Conservation (phyloP, 192 early-diverging fungal genomes). For the Podila minutissima region DNA sequence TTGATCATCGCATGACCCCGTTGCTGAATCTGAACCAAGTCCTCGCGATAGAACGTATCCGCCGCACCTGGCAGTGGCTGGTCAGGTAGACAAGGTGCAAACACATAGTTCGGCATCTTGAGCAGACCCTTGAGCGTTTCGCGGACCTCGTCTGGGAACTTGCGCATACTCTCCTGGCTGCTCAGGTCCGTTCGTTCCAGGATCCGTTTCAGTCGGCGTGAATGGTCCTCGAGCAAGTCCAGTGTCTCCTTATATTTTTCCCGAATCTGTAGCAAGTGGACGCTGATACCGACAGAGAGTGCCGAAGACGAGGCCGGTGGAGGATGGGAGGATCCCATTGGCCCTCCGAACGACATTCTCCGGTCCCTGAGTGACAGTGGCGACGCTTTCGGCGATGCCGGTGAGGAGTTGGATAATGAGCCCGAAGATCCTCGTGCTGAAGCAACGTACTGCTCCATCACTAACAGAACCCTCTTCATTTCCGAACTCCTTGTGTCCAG, state of each 20-base stretch:
- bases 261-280: slow-evolving; percentile 23
- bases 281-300: slow-evolving; percentile 4
- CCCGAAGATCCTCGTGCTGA: background rate
- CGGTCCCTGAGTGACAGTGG: slow-evolving; percentile 2
- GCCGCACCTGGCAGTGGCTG: slow-evolving; percentile 37
- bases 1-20: slow-evolving; percentile 21
- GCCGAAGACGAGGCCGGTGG: background rate
- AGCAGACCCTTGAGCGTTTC: slow-evolving; percentile 23
- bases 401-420: slow-evolving; percentile 14
- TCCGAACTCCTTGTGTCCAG: slow-evolving; percentile 47
- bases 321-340: background rate
- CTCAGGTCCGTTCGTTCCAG: slow-evolving; percentile 32
- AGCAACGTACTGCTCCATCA: slow-evolving; percentile 29
- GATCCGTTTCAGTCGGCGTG: slow-evolving; percentile 21
- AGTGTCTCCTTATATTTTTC: slow-evolving; percentile 33
- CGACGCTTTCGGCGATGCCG: slow-evolving; percentile 20
- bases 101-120: slow-evolving; percentile 19
- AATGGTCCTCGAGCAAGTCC: slow-evolving; percentile 27
- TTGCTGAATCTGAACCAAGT: slow-evolving; percentile 39
- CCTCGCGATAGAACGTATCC: slow-evolving; percentile 44
- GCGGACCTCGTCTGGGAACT: slow-evolving; percentile 22
- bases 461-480: slow-evolving; percentile 34
- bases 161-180: slow-evolving; percentile 18
- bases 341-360: slow-evolving; percentile 14
- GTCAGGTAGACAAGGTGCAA: slow-evolving; percentile 31